Percentiles rank a stretch among this genome's conserved stretches.
Evolutionary conservation across 2,329 filamentous ascomycete genomes (phyloP).

Genomic region (Ascochyta pisi): DNA sequence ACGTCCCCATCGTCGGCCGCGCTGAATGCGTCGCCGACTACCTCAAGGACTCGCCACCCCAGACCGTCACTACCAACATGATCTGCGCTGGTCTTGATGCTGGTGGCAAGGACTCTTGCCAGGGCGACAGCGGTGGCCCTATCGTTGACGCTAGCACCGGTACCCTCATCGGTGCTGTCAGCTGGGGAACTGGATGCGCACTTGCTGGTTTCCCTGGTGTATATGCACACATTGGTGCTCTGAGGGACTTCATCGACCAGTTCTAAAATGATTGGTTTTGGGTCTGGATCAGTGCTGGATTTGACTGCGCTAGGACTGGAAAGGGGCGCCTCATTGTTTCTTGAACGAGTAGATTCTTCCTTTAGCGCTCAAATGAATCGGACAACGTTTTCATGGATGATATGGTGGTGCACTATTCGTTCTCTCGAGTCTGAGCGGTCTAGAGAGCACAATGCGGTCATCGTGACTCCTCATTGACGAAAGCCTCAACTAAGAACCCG

Average conservation of each 20-base stretch:
- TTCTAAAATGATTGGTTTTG: not conserved
- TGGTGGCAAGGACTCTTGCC: conserved; percentile 40
- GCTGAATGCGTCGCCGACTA: conserved; percentile 27
- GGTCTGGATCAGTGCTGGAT: no score
- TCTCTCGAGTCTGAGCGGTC: no score
- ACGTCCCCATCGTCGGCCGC: conserved; percentile 34
- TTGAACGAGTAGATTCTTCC: no score
- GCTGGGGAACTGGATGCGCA: conserved; percentile 36
- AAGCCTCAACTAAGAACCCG: no score
- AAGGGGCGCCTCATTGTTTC: no score
- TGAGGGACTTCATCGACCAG: conserved; percentile 3
- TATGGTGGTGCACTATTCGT: no score
- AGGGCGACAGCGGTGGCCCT: conserved; percentile 38
- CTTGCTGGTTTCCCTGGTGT: conserved; percentile 30
- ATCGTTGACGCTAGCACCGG: conserved; percentile 23
- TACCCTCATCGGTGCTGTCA: conserved; percentile 26
- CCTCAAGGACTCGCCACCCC: not conserved
- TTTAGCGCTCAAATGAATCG: no score
- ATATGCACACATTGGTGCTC: conserved; percentile 24
- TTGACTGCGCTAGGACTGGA: no score
- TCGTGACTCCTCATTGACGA: no score
- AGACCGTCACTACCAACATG: conserved; percentile 22
- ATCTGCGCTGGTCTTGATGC: conserved; percentile 28
- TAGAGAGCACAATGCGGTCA: no score
- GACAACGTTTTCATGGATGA: no score